Evolutionary conservation across 2,329 filamentous ascomycete genomes (phyloP), one percentile per base, ranked within the genome.

Genomic region (Sporothrix variecibatus): DNA sequence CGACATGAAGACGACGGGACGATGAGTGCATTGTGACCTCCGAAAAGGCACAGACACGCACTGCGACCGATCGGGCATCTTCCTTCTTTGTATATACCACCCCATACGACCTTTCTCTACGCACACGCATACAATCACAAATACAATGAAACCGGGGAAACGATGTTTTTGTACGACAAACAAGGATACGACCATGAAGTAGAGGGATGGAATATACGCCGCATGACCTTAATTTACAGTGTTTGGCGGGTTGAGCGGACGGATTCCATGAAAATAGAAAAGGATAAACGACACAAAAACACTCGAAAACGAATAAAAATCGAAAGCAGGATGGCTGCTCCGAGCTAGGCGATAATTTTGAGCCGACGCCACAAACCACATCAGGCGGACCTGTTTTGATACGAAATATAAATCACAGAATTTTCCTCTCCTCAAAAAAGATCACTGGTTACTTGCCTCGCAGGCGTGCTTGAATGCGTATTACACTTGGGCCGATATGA

Each of bases 11-110:
- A n/a, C 31, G 26, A 65, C 38, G 38, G 62, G 4, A 2, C 2
- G 38, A 46, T 1, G 38, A 28, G 62, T 2, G 23, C 23, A 26
- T 8, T 2, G 7, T 40, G 34, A n/a, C 2, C 7, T 64, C 7
- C 8, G 20, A 64, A 4, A 20, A 23, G 31, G 12, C 9, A 4
- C 8, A 31, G n/a, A 8, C 15, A 8, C 5, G 62, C 38, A 17
- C 1, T 6, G 4, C 23, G 40, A 31, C 26, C 43, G 28, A 51
- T 23, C 23, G 60, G 60, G 15, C n/a, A 2, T 26, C n/a, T 38
- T 23, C 65, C 43, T 20, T 43, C 34, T 68, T 69, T 64, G 49
- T 65, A 62, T 62, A 72, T 72, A 72, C 60, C 46, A 67, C 12
- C 40, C 23, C 51, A 56, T 12, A 56, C 5, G 9, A 56, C 51